phyloP scores from a whole-genome alignment of 331 rosid species.

The Telfairia occidentalis region DNA sequence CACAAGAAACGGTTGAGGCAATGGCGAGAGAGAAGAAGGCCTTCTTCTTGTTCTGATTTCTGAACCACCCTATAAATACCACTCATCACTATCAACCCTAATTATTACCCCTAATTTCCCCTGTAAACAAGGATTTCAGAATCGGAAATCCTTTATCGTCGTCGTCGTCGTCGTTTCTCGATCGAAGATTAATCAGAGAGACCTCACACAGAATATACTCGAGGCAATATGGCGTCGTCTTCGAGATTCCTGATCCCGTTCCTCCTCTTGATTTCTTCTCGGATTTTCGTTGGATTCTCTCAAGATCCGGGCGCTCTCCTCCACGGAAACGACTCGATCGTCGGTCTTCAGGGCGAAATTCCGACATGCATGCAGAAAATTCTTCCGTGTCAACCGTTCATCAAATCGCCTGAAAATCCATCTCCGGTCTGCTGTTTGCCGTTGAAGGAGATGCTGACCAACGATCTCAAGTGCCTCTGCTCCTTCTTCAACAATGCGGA shows the following conservation, averaged over 20 bases:
- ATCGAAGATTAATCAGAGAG: not conserved
- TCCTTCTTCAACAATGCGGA: slow-evolving; percentile 12
- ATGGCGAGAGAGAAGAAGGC: not conserved
- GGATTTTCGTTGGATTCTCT: slow-evolving; percentile 11
- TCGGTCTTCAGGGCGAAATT: not conserved
- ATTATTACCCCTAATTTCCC: not conserved
- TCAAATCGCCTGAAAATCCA: slow-evolving; percentile 18
- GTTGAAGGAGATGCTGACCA: slow-evolving; percentile 19
- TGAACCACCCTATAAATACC: not conserved
- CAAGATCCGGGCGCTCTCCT: not conserved
- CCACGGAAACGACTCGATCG: not conserved
- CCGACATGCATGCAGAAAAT: slow-evolving; percentile 34
- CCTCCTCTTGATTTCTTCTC: slow-evolving; percentile 4
- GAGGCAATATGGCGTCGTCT: slow-evolving; percentile 21
- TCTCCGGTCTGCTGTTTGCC: slow-evolving; percentile 29
- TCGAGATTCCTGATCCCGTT: slow-evolving; percentile 5
- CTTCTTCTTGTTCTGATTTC: not conserved
- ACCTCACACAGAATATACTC: not conserved
- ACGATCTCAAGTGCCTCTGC: slow-evolving; percentile 29
- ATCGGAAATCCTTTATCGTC: not conserved
- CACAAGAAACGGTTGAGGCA: not conserved
- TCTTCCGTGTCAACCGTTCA: slow-evolving; percentile 31
- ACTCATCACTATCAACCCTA: too few relatives aligned
- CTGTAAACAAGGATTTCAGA: not conserved
- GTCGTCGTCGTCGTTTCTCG: too few relatives aligned